Evolutionary conservation across 352 stramenopile species (phyloP), one percentile per base, ranked within the genome.

Genomic region (Saprolegnia diclina): DNA sequence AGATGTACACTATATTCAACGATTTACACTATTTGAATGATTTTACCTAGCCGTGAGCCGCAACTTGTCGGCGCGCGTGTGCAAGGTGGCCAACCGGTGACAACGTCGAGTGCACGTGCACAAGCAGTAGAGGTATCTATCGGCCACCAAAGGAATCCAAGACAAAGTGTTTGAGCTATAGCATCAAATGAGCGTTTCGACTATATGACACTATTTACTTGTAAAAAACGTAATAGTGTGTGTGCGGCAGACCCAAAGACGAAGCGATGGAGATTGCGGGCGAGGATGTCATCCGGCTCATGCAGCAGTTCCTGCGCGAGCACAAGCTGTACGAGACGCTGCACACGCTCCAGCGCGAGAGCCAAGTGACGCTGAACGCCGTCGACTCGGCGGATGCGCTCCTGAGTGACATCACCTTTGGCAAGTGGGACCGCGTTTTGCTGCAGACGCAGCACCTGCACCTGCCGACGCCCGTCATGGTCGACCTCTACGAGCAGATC

Each of bases 231-330:
- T 7, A 45, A 45, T 45, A 45, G 38, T 45, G 38, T 45, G n/a
- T 45, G 38, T 45, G 38, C 14, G 38, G 38, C 14, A 45, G 14
- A 45, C 38, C 7, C 38, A 45, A 45, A 14, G 14, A 14, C 7
- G 7, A 45, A 29, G 53, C 24, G 6, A 72, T 76, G 69, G 72
- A 85, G 73, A 75, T 87, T 37, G 78, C 81, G 63, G 72, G 76
- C 48, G 72, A 79, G 29, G 91, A 97, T 65, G 84, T 90, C 55
- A 79, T 97, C 62, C 86, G 89, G 26, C 77, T 98, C 29, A 91
- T 98, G 63, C 83, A 97, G 71, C 89, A 97, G 78, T 97, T 96
- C 64, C 81, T 96, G 42, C 83, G 92, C 63, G 92, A 98, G 76
- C 94, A 97, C 72, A 80, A 85, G 11, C 77, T 98, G 10, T 90